A percentile compares a stretch with the other conserved stretches of the same genome.
These are phyloP conservation scores for Coleophoma eucalyptorum DNA, from an alignment of 2,329 filamentous ascomycete species.

Conservation along the genomic window DNA sequence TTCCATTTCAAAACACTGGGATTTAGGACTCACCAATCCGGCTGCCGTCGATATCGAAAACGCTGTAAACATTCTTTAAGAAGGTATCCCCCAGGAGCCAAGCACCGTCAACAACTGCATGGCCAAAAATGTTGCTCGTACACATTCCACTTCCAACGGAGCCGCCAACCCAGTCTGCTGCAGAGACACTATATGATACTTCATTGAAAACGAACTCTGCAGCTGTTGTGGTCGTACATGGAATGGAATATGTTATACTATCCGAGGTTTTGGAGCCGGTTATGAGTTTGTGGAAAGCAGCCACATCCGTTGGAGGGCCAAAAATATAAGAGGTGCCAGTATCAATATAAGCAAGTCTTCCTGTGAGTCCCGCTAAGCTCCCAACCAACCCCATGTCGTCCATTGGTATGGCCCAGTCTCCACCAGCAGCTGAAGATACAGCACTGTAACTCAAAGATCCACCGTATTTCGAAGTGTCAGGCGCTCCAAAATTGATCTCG, in stretches of 20 bases:
- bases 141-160: conserved; percentile 39
- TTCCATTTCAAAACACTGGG: too few species aligned
- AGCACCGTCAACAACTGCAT: conserved; percentile 56
- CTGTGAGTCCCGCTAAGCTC: conserved; percentile 41
- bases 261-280: conserved; percentile 50
- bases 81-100: conserved; percentile 88
- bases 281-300: conserved; percentile 63
- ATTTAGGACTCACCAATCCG: conserved; percentile 51
- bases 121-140: conserved; percentile 72
- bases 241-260: conserved; percentile 64
- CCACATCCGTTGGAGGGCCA: conserved; percentile 63
- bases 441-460: conserved; percentile 66
- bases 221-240: conserved; percentile 61
- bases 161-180: conserved; percentile 65
- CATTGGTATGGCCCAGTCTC: conserved; percentile 71
- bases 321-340: conserved; percentile 81
- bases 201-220: conserved; percentile 68
- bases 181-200: conserved; percentile 60
- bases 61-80: conserved; percentile 83
- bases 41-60: conserved; percentile 72
- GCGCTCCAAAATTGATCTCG: conserved; percentile 71
- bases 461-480: conserved; percentile 62
- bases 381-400: conserved; percentile 63
- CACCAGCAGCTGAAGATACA: conserved; percentile 41
- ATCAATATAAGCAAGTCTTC: conserved; percentile 69